These are phyloP conservation scores for Alternaria consortialis DNA, from an alignment of 2,329 filamentous ascomycete species.

Conservation along the genomic window DNA sequence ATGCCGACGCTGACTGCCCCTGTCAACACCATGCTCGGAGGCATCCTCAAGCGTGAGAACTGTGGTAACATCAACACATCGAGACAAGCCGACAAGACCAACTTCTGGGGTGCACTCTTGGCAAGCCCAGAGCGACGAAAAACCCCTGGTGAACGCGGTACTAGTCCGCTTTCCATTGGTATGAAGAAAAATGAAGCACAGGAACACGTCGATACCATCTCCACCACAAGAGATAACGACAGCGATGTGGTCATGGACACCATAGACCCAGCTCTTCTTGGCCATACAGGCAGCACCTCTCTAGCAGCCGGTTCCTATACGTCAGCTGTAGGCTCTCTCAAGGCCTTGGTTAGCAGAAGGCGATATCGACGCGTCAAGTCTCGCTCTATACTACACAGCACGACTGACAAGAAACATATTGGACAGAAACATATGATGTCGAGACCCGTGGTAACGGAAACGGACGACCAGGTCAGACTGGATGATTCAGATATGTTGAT, in stretches of 20 bases:
- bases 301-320: not conserved
- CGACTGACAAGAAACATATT: not conserved
- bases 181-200: slow-evolving; percentile 1
- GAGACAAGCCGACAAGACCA: slow-evolving; percentile 22
- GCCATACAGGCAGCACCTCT: not conserved
- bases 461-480: slow-evolving; percentile 11
- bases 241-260: slow-evolving; percentile 13
- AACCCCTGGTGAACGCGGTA: slow-evolving; percentile 4
- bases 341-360: slow-evolving; percentile 5
- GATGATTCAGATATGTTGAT: not conserved
- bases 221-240: not conserved
- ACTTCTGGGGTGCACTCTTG: slow-evolving; percentile 38
- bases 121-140: slow-evolving; percentile 40
- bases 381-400: not conserved
- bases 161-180: slow-evolving; percentile 28
- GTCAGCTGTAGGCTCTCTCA: slow-evolving; percentile 7
- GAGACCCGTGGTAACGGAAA: not conserved
- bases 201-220: not conserved
- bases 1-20: slow-evolving; percentile 5
- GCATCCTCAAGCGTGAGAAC: slow-evolving; percentile 26
- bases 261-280: not conserved
- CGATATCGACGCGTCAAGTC: slow-evolving; percentile 7
- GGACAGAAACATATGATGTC: not conserved
- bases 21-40: slow-evolving; percentile 18
- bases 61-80: slow-evolving; percentile 2